Evolutionary conservation across 2,329 filamentous ascomycete genomes (phyloP), one percentile per base, ranked within the genome.

Genomic region (Xylaria sp.): DNA sequence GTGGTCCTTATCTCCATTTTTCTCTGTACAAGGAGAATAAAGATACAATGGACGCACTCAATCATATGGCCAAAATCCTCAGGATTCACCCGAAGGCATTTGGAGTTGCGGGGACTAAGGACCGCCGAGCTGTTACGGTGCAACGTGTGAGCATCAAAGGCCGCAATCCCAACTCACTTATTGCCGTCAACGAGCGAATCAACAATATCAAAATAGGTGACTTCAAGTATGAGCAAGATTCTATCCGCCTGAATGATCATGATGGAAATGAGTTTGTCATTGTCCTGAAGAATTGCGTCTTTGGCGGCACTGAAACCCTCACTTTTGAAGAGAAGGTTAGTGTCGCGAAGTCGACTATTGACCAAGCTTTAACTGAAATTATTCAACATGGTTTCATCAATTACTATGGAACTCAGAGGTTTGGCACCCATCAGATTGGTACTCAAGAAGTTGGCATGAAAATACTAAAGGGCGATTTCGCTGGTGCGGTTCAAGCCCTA

Each of bases 381-480:
- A 84, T 86, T 64, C 82, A 89, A 52, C 87, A 91, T 54, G 96
- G 96, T 2, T 99, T 97, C 84, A 90, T 99, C 81, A 99, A 99
- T 82, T 99, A 98, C 83, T 99, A 94, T 77, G 96, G 96, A 9
- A 89, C 98, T n/a, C 96, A 99, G 82, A 90, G 96, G 28, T 99
- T 99, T 76, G 96, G 96, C 33, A 95, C 94, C 0, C 95, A 96
- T 80, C 84, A 89, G 33, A 91, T 93, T 13, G 92, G 94, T 41
- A 99, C 96, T 0, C 94, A 98, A 76, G 87, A 91, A 49, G 85
- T 98, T 59, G 96, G 96, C 58, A 89, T 91, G 78, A 91, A 93
- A 79, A 94, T 99, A 78, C 86, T 99, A 0, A 88, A 92, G 73
- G 91, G 89, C 36, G 90, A 97, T 76, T 94, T 94, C 74, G 87